These are phyloP conservation scores for Cercospora berteroae DNA, from an alignment of 2,329 filamentous ascomycete species.

Conservation along the genomic window DNA sequence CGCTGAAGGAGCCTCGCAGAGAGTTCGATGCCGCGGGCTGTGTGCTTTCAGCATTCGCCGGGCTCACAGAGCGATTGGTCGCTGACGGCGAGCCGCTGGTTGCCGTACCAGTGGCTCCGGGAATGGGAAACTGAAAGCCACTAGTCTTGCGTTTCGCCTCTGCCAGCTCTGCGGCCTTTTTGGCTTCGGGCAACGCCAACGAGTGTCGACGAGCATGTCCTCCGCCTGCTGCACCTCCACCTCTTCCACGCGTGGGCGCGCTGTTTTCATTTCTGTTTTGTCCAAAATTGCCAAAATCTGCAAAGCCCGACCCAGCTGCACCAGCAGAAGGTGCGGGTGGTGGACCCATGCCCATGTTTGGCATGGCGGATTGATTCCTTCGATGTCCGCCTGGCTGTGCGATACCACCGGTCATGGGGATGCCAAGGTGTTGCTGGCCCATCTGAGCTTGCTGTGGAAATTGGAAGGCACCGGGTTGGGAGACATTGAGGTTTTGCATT, in stretches of 20 bases:
- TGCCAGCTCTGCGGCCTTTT: conserved; percentile 93
- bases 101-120: conserved; percentile 59
- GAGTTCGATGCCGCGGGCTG: conserved; percentile 27
- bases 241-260: conserved; percentile 66
- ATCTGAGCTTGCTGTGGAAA: conserved; percentile 71
- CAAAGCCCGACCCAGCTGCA: conserved; percentile 73
- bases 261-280: conserved; percentile 61
- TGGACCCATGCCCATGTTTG: conserved; percentile 88
- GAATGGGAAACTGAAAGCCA: conserved; percentile 89
- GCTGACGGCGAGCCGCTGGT: conserved; percentile 50
- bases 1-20: conserved; percentile 39
- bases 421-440: conserved; percentile 59
- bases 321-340: conserved; percentile 75
- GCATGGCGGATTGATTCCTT: conserved; percentile 95
- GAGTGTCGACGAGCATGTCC: conserved; percentile 95
- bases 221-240: conserved; percentile 63
- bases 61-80: conserved; percentile 56
- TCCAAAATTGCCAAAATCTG: conserved; percentile 64
- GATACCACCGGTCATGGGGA: conserved; percentile 68
- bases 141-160: conserved; percentile 95
- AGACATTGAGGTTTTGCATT: conserved; percentile 74
- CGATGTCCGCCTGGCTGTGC: conserved; percentile 83
- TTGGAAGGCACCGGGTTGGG: conserved; percentile 71
- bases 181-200: conserved; percentile 88
- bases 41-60: conserved; percentile 44